Base-by-base conservation (phyloP, 2,329 filamentous ascomycete species). In the Curvularia sp. region DNA sequence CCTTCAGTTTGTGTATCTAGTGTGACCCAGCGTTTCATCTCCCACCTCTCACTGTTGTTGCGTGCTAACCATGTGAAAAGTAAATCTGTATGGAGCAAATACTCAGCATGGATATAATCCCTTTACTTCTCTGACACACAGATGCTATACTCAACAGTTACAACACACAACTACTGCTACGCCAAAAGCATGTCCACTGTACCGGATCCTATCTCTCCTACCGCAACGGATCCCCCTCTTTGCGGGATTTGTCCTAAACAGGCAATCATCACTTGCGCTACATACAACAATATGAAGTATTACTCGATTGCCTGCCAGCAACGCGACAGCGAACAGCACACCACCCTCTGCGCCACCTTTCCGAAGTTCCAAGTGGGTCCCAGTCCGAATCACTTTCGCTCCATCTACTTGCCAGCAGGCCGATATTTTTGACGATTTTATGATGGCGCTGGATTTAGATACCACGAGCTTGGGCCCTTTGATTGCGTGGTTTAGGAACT, bases 251-350 rank as follows among this genome's bases (percentile, higher is more conserved):
- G 53, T 21, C 21, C 30, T 1, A 36, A 30, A 0, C 0, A 5
- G 5, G 23, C n/a, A 7, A 23, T n/a, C 3, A 38, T 23, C 28
- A 15, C 38, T 12, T 55, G 46, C n/a, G 1, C 1, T 0, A 13
- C 8, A 23, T 55, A 38, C 46, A 2, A 42, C 28, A 55, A 55
- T 2, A 50, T 50, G n/a, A 34, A 36, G 3, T 50, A 55, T 27
- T 50, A 28, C n/a, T 55, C 38, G 0, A 13, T 18, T 1, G 28
- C 15, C 13, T 55, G 46, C 12, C 38, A 18, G 10, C 5, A n/a
- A 21, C 12, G 9, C 3, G 46, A 50, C n/a, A 5, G 15, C 3
- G 1, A 1, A 1, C 28, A 28, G 12, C 53, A 55, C 12, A 15
- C 5, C 7, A 19, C n/a, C 0, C 28, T 55, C n/a, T 50, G 53